Evolutionary conservation across 163 green algal species (phyloP).

Genomic region (Scenedesmus sp.): DNA sequence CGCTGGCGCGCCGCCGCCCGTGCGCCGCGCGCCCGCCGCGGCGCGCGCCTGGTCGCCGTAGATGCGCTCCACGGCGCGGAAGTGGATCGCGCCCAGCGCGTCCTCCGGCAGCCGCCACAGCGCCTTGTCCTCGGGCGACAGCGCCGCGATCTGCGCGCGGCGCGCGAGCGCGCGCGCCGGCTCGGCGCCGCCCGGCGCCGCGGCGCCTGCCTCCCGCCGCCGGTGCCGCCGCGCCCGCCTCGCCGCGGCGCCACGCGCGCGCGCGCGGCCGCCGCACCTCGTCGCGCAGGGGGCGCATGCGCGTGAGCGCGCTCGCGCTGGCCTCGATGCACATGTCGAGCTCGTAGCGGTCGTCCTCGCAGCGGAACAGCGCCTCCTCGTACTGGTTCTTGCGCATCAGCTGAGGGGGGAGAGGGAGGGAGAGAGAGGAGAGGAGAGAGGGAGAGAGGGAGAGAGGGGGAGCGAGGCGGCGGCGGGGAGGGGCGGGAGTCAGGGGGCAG

Average conservation of each 20-base stretch:
- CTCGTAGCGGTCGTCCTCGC: conserved; percentile 97
- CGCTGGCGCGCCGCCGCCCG: no score
- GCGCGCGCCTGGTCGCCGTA: conserved; percentile 77
- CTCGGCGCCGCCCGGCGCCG: no score
- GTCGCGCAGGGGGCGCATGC: conserved; percentile 57
- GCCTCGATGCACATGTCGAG: conserved; percentile 97
- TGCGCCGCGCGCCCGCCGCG: neutral
- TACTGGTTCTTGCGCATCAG: conserved; percentile 99
- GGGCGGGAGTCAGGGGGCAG: no score
- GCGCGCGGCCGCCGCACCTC: conserved; percentile 6
- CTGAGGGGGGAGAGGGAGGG: conserved; percentile 39
- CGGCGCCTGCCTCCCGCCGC: no score
- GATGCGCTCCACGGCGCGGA: conserved; percentile 84
- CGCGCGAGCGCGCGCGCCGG: no score
- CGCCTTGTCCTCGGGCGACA: conserved; percentile 70
- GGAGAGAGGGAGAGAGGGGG: no score
- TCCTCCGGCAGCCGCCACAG: conserved; percentile 68
- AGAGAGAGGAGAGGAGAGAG: no score
- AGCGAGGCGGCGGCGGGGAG: no score
- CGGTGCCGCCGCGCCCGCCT: no score
- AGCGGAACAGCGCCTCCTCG: conserved; percentile 91
- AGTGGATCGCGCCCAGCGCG: conserved; percentile 79
- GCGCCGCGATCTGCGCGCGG: no score
- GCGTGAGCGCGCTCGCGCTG: conserved; percentile 72
- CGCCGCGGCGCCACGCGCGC: no score